These are phyloP conservation scores for Paraphoma sp. DNA, from an alignment of 2,329 filamentous ascomycete genomes.

Conservation along the genomic window DNA sequence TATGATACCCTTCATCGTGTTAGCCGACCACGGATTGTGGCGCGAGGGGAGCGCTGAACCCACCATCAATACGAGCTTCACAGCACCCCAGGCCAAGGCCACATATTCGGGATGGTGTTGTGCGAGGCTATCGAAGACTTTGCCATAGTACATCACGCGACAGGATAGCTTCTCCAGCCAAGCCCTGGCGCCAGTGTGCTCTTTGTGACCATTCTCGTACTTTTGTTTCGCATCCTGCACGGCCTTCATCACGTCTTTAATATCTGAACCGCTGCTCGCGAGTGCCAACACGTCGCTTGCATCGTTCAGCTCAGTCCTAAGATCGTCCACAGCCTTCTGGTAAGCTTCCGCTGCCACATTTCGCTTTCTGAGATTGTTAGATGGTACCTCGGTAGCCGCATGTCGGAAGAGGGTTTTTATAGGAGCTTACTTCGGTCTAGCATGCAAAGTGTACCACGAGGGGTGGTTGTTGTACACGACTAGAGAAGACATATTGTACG, in stretches of 20 bases:
- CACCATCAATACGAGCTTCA: slow-evolving; percentile 30
- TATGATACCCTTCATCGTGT: slow-evolving; percentile 7
- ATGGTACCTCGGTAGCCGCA: no score
- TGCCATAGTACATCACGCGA: slow-evolving; percentile 22
- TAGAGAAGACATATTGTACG: no score
- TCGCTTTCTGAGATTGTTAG: not conserved
- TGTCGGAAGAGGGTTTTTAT: no score
- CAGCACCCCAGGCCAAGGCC: slow-evolving; percentile 36
- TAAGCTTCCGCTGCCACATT: not conserved
- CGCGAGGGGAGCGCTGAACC: not conserved
- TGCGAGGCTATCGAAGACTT: slow-evolving; percentile 28
- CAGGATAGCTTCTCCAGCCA: slow-evolving; percentile 3
- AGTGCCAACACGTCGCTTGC: not conserved
- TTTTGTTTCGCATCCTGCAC: not conserved
- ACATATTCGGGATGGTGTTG: slow-evolving; percentile 43
- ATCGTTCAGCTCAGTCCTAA: not conserved
- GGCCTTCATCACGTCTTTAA: not conserved
- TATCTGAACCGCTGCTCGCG: not conserved
- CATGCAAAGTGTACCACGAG: no score
- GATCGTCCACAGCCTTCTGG: not conserved
- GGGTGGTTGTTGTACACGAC: no score
- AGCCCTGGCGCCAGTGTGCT: not conserved
- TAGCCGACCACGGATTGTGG: slow-evolving; percentile 8
- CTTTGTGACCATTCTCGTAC: not conserved
- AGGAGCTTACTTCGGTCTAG: no score